These are phyloP conservation scores for Boletus rex-veris DNA, from an alignment of 768 basidiomycete genomes.

Conservation along the genomic window DNA sequence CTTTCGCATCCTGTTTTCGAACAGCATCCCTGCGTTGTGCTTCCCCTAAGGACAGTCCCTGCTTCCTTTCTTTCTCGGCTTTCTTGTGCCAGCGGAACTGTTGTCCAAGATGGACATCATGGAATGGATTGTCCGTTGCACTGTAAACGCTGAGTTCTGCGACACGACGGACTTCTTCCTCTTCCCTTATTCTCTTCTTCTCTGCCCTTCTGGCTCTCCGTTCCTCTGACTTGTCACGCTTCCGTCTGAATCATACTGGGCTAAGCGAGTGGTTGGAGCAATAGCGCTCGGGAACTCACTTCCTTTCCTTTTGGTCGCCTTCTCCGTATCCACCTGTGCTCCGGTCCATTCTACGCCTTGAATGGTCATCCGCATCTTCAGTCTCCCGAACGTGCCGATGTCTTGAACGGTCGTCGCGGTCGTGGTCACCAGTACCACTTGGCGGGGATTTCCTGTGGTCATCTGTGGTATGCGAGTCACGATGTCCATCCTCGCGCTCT, in stretches of 20 bases:
- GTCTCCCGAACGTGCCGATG: conserved; percentile 33
- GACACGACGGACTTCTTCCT: conserved; percentile 88
- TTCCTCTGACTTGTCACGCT: conserved; percentile 85
- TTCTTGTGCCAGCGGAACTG: conserved; percentile 99
- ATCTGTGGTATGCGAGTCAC: conserved; percentile 34
- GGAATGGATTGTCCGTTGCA: conserved; percentile 96
- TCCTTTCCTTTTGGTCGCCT: conserved; percentile 42
- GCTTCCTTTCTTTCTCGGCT: conserved; percentile 90
- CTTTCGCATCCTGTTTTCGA: conserved; percentile 86
- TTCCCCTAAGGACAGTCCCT: conserved; percentile 77
- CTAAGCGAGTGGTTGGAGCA: neutral
- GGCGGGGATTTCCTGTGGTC: conserved; percentile 29
- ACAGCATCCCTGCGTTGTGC: conserved; percentile 75
- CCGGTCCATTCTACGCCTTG: conserved; percentile 22
- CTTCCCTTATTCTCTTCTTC: conserved; percentile 76
- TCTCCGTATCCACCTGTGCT: conserved; percentile 20
- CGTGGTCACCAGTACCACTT: conserved; percentile 31
- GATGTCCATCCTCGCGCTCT: conserved; percentile 30
- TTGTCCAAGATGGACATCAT: conserved; percentile 93
- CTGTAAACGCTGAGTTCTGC: conserved; percentile 97
- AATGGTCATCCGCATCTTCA: conserved; percentile 32
- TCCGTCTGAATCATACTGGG: conserved; percentile 50
- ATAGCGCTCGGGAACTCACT: conserved; percentile 34
- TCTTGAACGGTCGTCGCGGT: conserved; percentile 23
- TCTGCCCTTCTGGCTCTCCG: conserved; percentile 82